Conservation (phyloP, 2,329 filamentous ascomycete species). For the Rosellinia necatrix region DNA sequence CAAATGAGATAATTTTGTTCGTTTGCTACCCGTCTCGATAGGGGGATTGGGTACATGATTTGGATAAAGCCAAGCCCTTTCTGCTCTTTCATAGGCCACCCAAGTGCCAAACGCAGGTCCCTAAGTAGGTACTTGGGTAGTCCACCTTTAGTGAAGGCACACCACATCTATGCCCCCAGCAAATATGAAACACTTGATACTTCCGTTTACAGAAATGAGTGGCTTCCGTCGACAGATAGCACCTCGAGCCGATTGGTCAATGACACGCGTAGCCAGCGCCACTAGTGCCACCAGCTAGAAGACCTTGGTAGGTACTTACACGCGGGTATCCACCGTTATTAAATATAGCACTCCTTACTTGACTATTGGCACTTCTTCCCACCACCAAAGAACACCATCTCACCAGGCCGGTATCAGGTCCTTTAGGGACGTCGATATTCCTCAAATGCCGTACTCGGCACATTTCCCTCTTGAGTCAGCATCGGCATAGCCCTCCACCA, state of each 20-base stretch:
- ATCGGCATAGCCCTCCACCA: not conserved
- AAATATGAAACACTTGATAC: constrained; percentile 22
- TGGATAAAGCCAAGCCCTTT: too few relatives aligned
- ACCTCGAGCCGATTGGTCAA: constrained; percentile 13
- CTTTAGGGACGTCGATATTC: not conserved
- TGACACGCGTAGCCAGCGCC: not conserved
- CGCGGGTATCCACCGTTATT: constrained; percentile 13
- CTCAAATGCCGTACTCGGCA: constrained; percentile 10
- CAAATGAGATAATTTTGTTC: too few relatives aligned
- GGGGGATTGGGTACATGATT: too few relatives aligned
- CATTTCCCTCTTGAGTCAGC: not conserved
- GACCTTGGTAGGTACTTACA: too few relatives aligned
- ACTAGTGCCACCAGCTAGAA: too few relatives aligned
- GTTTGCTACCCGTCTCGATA: too few relatives aligned
- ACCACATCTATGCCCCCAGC: not conserved
- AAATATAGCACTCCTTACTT: constrained; percentile 13
- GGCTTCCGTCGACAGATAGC: not conserved
- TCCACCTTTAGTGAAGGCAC: too few relatives aligned
- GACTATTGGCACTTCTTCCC: too few relatives aligned
- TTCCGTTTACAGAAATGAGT: constrained; percentile 18
- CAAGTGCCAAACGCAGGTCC: too few relatives aligned
- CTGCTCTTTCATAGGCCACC: too few relatives aligned
- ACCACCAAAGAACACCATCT: not conserved
- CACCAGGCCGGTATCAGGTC: not conserved
- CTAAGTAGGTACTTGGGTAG: too few relatives aligned